Base-by-base conservation (phyloP, 1,139 yeast species). In the Taphrina communis region DNA sequence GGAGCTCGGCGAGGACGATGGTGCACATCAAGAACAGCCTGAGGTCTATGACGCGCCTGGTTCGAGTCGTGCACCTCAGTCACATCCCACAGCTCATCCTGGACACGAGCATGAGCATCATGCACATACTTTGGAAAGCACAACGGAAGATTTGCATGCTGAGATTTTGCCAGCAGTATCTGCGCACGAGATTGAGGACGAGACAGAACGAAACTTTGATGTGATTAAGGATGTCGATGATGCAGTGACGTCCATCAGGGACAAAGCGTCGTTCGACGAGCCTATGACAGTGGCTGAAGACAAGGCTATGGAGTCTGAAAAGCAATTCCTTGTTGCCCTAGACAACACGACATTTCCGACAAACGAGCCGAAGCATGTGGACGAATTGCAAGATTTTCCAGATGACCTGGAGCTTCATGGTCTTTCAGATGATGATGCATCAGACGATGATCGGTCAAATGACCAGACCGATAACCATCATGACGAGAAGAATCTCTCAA, bases 41-140 rank as follows among this genome's bases (percentile, higher is more conserved):
- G 50, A 17, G 2, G 31, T 25, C 31, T 2, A 25, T 25, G 4
- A 25, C 31, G 31, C 1, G 31, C 42, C 57, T 9, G 50, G 12
- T 19, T 6, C 17, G 36, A 14, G 25, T 38, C 12, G 21, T 11
- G 6, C n/a, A 1, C 11, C 17, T 1, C 60, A 56, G n/a, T 5
- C 48, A n/a, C 60, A 56, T 56, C 60, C 60, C 7, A 6, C 17
- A 21, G 60, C 36, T 12, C 60, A 56, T n/a, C 41, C 35, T 9
- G 42, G 42, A n/a, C 39, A 44, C 36, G 53, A 58, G 42, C 50
- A 38, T 41, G 60, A 56, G 14, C 60, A 56, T 56, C 60, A 36
- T 41, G 50, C 42, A 11, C 25, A 56, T 14, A 56, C 60, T 3
- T 2, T 25, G 58, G 42, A 38, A 36, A 56, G 50, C 50, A 44